Evolutionary conservation across 163 green algal genomes (phyloP).

Genomic region (Chlorella variabilis): DNA sequence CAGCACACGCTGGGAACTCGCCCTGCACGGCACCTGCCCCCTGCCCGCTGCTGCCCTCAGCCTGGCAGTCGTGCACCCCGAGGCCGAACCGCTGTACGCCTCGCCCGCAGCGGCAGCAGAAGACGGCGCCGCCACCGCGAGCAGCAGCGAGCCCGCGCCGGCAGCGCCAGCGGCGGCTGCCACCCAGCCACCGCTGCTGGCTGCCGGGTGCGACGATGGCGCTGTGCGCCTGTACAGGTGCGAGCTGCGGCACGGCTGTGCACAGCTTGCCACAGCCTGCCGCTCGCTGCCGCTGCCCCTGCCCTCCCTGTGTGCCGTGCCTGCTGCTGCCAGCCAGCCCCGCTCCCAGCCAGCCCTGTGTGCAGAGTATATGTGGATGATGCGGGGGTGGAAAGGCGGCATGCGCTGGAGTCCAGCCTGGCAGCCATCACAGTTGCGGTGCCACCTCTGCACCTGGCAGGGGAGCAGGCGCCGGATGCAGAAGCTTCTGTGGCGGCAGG

Average conservation of each 20-base stretch:
- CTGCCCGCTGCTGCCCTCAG: slow-evolving; percentile 10
- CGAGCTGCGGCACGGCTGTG: neutral
- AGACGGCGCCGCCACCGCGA: neutral
- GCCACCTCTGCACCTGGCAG: neutral
- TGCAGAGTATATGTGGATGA: slow-evolving; percentile 30
- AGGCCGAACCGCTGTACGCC: neutral
- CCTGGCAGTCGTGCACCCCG: slow-evolving; percentile 30
- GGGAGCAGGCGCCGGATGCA: neutral
- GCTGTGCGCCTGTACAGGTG: slow-evolving; percentile 25
- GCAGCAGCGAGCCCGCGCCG: too few species aligned
- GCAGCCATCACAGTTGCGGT: neutral
- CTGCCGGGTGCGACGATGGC: slow-evolving; percentile 25
- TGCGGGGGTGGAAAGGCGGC: neutral
- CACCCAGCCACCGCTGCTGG: slow-evolving; percentile 2
- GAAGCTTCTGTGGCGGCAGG: neutral
- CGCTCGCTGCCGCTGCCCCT: too few species aligned
- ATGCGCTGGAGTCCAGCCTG: neutral
- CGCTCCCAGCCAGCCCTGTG: neutral
- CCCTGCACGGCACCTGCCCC: slow-evolving; percentile 15
- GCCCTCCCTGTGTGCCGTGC: neutral
- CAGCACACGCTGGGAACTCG: neutral
- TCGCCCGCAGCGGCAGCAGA: neutral
- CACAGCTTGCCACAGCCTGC: too few species aligned
- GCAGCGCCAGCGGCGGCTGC: neutral
- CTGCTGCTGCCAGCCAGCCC: neutral